Evolutionary conservation across 768 basidiomycete genomes (phyloP), one percentile per base, ranked within the genome.

Genomic region (Cystofilobasidium macerans): DNA sequence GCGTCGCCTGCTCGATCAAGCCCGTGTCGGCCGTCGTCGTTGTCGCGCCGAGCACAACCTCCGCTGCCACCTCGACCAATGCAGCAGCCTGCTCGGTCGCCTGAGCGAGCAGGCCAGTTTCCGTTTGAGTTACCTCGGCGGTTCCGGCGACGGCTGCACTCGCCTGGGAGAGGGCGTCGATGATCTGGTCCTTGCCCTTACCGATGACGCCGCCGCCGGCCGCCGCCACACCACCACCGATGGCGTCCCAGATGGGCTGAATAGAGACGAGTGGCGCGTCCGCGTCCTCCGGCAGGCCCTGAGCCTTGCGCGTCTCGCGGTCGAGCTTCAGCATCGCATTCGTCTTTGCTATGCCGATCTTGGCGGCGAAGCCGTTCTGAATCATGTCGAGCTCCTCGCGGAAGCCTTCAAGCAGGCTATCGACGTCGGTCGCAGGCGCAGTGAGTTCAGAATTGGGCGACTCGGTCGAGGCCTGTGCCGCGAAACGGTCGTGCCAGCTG

Each of bases 121-220:
- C 48, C 26, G 38, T 42, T n/a, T n/a, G n/a, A 3, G 61, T 22
- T 13, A 8, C 47, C 32, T 2, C 18, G 40, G 32, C 47, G 24
- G 26, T 7, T n/a, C 33, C 28, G 24, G 22, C n/a, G 35, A 22
- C 33, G 33, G 70, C 71, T 18, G 62, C 47, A 11, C 35, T 42
- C 22, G 71, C 72, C 40, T 69, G 69, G 16, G 51, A 69, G 18
- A 74, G 61, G n/a, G 74, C 74, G 32, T 72, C 71, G 13, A 73
- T 48, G 13, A 75, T 64, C 67, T 75, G 74, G 18, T 72, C 70
- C 56, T 72, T 75, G 51, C 72, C 73, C 60, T 75, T 75, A 13
- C 72, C 72, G 36, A 75, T 72, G 32, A 74, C 64, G 8, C 62
- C 71, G 12, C 48, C 70, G 26, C 57, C 71, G 11, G 56, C 71